These are phyloP conservation scores for Leishmania tropica DNA, from an alignment of 208 protist species.

Conservation along the genomic window DNA sequence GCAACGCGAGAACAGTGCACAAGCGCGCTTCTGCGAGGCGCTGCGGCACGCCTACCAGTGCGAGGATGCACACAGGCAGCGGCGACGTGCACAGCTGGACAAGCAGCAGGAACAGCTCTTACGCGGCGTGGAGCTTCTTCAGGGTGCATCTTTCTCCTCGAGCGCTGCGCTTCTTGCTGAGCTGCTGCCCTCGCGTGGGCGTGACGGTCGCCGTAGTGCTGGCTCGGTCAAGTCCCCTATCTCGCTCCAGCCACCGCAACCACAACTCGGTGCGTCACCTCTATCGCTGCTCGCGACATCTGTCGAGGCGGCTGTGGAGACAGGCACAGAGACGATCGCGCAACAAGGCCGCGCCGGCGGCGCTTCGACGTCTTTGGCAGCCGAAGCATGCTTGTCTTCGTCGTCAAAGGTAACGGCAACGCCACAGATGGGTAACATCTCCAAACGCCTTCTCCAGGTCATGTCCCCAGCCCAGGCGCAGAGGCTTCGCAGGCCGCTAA, in stretches of 20 bases:
- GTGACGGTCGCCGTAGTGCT: not conserved
- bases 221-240: not conserved
- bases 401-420: not conserved
- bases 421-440: not conserved
- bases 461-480: slow-evolving; percentile 11
- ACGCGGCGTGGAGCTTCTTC: slow-evolving; percentile 1
- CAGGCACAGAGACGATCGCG: not conserved
- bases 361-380: not conserved
- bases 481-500: slow-evolving; percentile 24
- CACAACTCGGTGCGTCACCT: not conserved
- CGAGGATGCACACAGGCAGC: slow-evolving; percentile 23
- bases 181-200: not conserved
- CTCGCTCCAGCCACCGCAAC: not conserved
- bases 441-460: slow-evolving; percentile 17
- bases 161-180: slow-evolving; percentile 1
- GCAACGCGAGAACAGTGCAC: not conserved
- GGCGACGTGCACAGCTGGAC: slow-evolving; percentile 12
- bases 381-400: slow-evolving; percentile 5
- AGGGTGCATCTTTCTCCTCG: not conserved
- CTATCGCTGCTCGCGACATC: not conserved
- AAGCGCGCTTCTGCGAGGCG: slow-evolving; percentile 19
- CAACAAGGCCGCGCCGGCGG: not conserved
- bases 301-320: not conserved
- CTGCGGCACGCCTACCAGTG: slow-evolving; percentile 25
- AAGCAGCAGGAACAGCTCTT: slow-evolving; percentile 15